A percentile compares a stretch with the other conserved stretches of the same genome.
Conservation (phyloP, 257 asterid species). For the Osmanthus fragrans region DNA sequence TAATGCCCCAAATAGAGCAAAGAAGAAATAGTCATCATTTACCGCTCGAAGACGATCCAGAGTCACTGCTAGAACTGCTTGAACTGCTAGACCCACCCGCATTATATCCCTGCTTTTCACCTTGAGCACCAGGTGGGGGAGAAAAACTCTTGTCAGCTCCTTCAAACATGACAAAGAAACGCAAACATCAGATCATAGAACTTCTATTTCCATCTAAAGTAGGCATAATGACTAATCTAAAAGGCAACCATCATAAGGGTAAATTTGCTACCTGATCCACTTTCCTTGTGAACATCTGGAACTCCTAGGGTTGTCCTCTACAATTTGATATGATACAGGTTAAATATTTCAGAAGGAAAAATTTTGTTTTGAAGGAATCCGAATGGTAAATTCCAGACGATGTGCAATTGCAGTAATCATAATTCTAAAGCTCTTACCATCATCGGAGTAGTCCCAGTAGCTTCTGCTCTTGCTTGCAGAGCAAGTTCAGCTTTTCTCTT, state of each 20-base stretch:
- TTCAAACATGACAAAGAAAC: conserved; percentile 15
- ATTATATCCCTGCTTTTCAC: conserved; percentile 44
- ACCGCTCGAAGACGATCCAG: conserved; percentile 91
- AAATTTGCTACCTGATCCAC: conserved; percentile 39
- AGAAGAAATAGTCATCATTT: conserved; percentile 14
- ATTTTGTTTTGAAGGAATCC: not conserved
- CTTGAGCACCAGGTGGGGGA: conserved; percentile 35
- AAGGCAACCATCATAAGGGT: not conserved
- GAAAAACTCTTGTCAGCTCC: conserved; percentile 43
- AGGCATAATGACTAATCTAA: not conserved
- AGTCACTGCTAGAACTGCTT: conserved; percentile 91
- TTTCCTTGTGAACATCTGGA: conserved; percentile 37
- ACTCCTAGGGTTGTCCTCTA: conserved; percentile 46
- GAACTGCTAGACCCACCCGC: conserved; percentile 77
- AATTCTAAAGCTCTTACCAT: conserved; percentile 41
- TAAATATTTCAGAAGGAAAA: not conserved
- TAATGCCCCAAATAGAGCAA: not conserved
- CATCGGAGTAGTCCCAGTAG: conserved; percentile 41
- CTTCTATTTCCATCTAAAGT: not conserved
- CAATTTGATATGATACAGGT: conserved; percentile 16
- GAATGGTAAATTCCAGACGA: not conserved
- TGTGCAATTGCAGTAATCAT: not conserved
- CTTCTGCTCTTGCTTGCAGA: conserved; percentile 49
- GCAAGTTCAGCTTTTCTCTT: conserved; percentile 92
- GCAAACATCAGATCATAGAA: conserved; percentile 16